Base-by-base conservation (phyloP, 495 filamentous ascomycete species). In the Neurospora sp. region DNA sequence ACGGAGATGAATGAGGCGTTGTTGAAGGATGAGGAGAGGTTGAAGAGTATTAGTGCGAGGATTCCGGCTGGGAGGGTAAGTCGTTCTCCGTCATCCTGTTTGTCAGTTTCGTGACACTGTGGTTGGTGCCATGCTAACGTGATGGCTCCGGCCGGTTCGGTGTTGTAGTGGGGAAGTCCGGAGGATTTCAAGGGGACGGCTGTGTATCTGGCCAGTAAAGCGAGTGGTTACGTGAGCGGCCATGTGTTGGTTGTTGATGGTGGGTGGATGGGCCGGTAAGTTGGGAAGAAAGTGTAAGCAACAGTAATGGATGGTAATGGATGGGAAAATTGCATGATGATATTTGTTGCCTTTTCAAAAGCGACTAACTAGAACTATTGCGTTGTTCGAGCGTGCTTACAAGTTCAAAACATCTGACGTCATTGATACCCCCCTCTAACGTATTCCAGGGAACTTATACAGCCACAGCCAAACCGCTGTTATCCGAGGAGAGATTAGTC, bases 1-100 rank as follows among this genome's bases (percentile, higher is more conserved):
- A 97, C 94, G 9, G 94, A 97, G 70, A 97, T 97, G 94, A 97
- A 97, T 79, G 86, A 84, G 62, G 94, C 93, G 7, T 79, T 98
- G 79, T 88, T 97, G 59, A 87, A 90, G 20, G 91, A 98, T 77
- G 76, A 86, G 73, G 86, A 85, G 72, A 82, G 95, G 70, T 86
- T 91, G 73, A 86, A 84, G 71, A 90, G 90, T 72, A 97, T 98
- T 72, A 86, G 91, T 81, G 92, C 88, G 18, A 84, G 94, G 73
- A 97, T 97, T 70, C 94, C 95, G 7, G 92, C 91, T 2, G 94
- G 91, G 4, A 83, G 94, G 76, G 79, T 80, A 73, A 46, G 76
- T 37, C 14, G 12, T 41, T 16, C 40, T 2, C 14, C 1, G 12
- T 41, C 39, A 12, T 16, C 40, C 40, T 41, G 14, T 41, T 16